These are phyloP conservation scores for Arxiozyma telluris DNA, from an alignment of 1,139 yeast genomes.

Conservation along the genomic window DNA sequence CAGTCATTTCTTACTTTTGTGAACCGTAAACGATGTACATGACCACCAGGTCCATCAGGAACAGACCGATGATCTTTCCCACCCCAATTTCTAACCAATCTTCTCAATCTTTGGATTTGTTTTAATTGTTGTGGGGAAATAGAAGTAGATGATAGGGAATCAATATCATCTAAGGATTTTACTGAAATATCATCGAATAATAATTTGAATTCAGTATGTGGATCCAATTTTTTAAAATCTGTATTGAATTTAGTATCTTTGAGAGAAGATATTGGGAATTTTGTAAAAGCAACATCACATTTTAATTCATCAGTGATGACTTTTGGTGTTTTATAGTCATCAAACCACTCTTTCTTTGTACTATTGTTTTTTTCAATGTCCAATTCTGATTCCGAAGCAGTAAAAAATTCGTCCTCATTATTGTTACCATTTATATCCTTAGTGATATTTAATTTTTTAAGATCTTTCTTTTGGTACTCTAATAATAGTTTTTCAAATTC, in stretches of 20 bases:
- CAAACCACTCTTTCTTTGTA: slow-evolving; percentile 10
- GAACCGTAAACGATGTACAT: slow-evolving; percentile 49
- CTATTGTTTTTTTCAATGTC: slow-evolving; percentile 26
- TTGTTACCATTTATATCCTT: slow-evolving; percentile 4
- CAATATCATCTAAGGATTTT: slow-evolving; percentile 66
- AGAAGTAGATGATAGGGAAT: slow-evolving; percentile 44
- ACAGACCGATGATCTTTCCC: slow-evolving; percentile 66
- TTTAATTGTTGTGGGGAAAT: slow-evolving; percentile 58
- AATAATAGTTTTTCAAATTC: slow-evolving; percentile 27
- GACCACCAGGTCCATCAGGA: slow-evolving; percentile 52
- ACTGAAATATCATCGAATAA: slow-evolving; percentile 67
- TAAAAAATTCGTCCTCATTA: slow-evolving; percentile 32
- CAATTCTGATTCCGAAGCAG: slow-evolving; percentile 25
- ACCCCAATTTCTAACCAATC: slow-evolving; percentile 70
- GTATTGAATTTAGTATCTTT: slow-evolving; percentile 34
- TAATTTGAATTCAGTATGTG: slow-evolving; percentile 66
- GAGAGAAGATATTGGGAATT: slow-evolving; percentile 18
- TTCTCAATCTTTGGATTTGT: slow-evolving; percentile 53
- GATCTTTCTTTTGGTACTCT: slow-evolving; percentile 24
- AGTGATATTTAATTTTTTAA: slow-evolving; percentile 1
- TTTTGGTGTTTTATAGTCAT: slow-evolving; percentile 8
- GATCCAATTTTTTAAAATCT: slow-evolving; percentile 54
- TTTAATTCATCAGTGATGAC: slow-evolving; percentile 20
- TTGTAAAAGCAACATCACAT: slow-evolving; percentile 29
- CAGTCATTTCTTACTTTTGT: slow-evolving; percentile 76